Conservation (phyloP, 2,329 filamentous ascomycete species). For the Penicillium hesseltinei region DNA sequence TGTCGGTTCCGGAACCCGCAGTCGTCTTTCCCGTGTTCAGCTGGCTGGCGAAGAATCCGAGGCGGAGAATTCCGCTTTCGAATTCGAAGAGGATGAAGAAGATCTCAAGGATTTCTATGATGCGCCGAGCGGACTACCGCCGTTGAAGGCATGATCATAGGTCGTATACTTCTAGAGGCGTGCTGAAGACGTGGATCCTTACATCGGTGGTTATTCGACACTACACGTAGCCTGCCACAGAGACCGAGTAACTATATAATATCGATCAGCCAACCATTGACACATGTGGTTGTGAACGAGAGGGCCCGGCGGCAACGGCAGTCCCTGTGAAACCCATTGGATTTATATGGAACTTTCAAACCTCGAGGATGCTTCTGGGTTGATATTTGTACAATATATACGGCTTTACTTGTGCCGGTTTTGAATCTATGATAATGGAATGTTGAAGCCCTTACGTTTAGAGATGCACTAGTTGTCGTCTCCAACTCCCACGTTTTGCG, state of each 20-base stretch:
- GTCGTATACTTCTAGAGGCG: background rate
- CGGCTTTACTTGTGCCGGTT: background rate
- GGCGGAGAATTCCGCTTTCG: constrained; percentile 21
- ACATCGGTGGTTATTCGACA: too few species aligned
- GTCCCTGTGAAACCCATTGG: background rate
- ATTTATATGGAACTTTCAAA: background rate
- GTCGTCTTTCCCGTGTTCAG: constrained; percentile 24
- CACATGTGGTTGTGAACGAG: too few species aligned
- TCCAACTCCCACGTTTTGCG: background rate
- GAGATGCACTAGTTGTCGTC: background rate
- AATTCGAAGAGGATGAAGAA: constrained; percentile 27
- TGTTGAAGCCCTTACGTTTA: background rate
- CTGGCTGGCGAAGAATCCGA: constrained; percentile 29
- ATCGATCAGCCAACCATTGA: background rate
- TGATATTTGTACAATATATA: background rate
- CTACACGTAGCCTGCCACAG: background rate
- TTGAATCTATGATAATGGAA: background rate
- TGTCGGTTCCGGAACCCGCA: constrained; percentile 16
- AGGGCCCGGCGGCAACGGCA: background rate
- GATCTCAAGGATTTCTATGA: constrained; percentile 45
- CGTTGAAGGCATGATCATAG: constrained; percentile 23
- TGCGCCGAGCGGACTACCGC: constrained; percentile 36
- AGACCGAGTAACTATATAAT: background rate
- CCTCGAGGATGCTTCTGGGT: background rate
- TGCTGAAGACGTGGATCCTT: background rate